phyloP scores from a whole-genome alignment of 495 filamentous ascomycete genomes.

The Usnea hakonensis region DNA sequence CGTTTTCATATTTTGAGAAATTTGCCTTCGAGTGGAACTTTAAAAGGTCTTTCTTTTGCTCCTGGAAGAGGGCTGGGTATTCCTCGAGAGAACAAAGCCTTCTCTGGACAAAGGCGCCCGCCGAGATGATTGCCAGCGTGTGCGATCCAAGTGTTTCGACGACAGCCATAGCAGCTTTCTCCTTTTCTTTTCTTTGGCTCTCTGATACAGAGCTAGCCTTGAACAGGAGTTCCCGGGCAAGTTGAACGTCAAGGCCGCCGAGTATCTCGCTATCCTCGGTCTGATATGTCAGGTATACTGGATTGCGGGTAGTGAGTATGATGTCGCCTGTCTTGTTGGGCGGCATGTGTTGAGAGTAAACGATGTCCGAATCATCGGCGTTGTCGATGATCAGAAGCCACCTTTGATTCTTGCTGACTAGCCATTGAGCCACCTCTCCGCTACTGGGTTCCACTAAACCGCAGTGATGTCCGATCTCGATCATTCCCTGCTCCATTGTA shows the following conservation, averaged over 20 bases:
- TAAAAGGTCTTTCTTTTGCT: slow-evolving; percentile 2
- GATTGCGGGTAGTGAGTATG: slow-evolving; percentile 37
- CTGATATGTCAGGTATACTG: slow-evolving; percentile 22
- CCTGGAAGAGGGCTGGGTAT: background rate
- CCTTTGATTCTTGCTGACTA: slow-evolving; percentile 24
- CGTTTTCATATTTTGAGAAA: slow-evolving; percentile 16
- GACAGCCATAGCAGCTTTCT: slow-evolving; percentile 6
- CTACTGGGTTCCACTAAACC: slow-evolving; percentile 18
- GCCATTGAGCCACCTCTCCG: slow-evolving; percentile 25
- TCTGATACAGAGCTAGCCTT: slow-evolving; percentile 13
- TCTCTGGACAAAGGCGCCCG: slow-evolving; percentile 6
- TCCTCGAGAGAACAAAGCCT: slow-evolving; percentile 1
- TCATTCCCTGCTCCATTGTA: slow-evolving; percentile 25
- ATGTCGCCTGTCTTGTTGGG: slow-evolving; percentile 27
- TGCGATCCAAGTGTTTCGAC: slow-evolving; percentile 3
- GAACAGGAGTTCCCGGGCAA: slow-evolving; percentile 31
- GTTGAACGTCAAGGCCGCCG: slow-evolving; percentile 25
- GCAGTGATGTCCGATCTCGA: slow-evolving; percentile 20
- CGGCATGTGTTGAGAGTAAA: slow-evolving; percentile 31
- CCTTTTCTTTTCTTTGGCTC: background rate
- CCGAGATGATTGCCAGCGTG: slow-evolving; percentile 12
- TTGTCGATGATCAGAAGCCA: slow-evolving; percentile 45
- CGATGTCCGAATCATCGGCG: slow-evolving; percentile 35
- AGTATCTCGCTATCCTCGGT: slow-evolving; percentile 26
- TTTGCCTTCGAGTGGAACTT: slow-evolving; percentile 8